A percentile compares a stretch with the other conserved stretches of the same genome.
Evolutionary conservation across 2,329 filamentous ascomycete genomes (phyloP).

Genomic region (Trichoderma brevicompactum): DNA sequence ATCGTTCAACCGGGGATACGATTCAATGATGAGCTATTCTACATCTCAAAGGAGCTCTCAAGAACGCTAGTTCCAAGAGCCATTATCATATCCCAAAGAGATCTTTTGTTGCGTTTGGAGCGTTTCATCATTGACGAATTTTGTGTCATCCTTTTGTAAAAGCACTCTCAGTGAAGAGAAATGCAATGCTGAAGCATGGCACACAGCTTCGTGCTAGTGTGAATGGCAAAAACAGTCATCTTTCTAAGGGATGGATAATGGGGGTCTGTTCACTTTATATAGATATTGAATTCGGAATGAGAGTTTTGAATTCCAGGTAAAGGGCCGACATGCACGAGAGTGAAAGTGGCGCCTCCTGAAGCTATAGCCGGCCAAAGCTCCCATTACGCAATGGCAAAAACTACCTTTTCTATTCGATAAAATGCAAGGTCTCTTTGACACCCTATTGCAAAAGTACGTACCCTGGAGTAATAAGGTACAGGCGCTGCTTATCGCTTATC

Average conservation of each 20-base stretch:
- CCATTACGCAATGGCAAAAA: no score
- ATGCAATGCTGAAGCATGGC: no score
- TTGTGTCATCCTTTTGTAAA: no score
- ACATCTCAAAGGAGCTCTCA: no score
- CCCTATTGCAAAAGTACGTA: not conserved
- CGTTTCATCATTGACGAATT: no score
- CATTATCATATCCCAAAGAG: no score
- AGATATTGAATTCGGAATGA: not conserved
- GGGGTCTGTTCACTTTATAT: not conserved
- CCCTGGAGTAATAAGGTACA: not conserved
- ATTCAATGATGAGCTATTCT: no score
- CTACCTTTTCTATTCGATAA: no score
- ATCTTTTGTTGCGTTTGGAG: no score
- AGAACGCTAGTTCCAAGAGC: no score
- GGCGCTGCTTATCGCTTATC: constrained; percentile 4
- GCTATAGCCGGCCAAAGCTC: not conserved
- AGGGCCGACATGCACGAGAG: not conserved
- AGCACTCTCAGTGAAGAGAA: no score
- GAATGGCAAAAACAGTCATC: not conserved
- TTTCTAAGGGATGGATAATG: not conserved
- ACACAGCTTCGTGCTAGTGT: not conserved
- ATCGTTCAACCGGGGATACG: not conserved
- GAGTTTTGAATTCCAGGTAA: constrained; percentile 4
- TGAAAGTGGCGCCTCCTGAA: not conserved
- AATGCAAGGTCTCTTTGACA: no score